Conservation (phyloP, 768 basidiomycete genomes). For the Tricholoma hemisulphureum region DNA sequence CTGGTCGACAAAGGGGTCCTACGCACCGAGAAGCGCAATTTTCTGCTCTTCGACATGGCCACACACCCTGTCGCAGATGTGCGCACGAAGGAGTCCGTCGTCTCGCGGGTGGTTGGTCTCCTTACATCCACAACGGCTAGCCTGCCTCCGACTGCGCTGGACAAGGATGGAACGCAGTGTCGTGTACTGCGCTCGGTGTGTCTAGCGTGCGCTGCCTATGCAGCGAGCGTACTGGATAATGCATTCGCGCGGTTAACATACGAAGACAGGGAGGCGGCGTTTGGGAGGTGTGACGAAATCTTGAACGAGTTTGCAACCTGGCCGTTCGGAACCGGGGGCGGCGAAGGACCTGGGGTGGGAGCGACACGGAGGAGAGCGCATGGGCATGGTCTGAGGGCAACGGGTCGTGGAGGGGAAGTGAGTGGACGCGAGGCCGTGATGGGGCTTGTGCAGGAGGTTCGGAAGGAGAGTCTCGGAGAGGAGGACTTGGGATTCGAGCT, state of each 20-base stretch:
- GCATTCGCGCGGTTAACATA: slow-evolving; percentile 86
- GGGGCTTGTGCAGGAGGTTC: slow-evolving; percentile 73
- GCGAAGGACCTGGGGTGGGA: slow-evolving; percentile 26
- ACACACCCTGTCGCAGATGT: slow-evolving; percentile 97
- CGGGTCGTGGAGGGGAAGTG: slow-evolving; percentile 50
- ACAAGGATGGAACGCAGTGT: slow-evolving; percentile 77
- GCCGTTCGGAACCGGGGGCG: slow-evolving; percentile 64
- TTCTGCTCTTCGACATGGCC: slow-evolving; percentile 99
- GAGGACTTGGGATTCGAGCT: slow-evolving; percentile 90
- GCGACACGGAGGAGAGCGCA: slow-evolving; percentile 19
- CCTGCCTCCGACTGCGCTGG: slow-evolving; percentile 72
- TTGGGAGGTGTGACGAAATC: slow-evolving; percentile 91
- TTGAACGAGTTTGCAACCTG: slow-evolving; percentile 87
- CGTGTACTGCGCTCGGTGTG: slow-evolving; percentile 78
- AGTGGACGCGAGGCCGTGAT: slow-evolving; percentile 62
- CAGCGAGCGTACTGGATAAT: slow-evolving; percentile 94
- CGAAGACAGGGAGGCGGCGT: slow-evolving; percentile 91
- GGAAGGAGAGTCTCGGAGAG: slow-evolving; percentile 64
- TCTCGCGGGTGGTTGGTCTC: slow-evolving; percentile 71
- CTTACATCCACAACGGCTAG: slow-evolving; percentile 82
- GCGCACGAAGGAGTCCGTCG: slow-evolving; percentile 82
- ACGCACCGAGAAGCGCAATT: slow-evolving; percentile 99
- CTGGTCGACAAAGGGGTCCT: slow-evolving; percentile 98
- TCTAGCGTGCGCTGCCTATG: slow-evolving; percentile 88
- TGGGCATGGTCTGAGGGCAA: slow-evolving; percentile 39